Conservation (phyloP, 1,139 yeast species). For the Kurtzmaniella quercitrusa region DNA sequence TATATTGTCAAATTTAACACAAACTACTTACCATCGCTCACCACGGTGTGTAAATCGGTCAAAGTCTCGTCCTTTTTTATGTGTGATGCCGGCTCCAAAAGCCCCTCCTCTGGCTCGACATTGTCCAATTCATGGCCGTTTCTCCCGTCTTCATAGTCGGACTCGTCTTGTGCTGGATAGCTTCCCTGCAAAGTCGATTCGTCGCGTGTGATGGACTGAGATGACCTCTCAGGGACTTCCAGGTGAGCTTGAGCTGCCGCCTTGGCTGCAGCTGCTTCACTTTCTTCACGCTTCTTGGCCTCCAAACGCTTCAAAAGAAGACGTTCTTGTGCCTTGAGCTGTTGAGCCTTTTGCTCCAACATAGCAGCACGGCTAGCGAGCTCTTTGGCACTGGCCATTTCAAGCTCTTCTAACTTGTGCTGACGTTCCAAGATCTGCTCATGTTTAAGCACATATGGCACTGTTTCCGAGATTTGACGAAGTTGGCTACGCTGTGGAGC, state of each 20-base stretch:
- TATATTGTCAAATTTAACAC: background rate
- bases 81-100: slow-evolving; percentile 1
- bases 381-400: slow-evolving; percentile 71
- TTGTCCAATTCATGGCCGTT: background rate
- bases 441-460: slow-evolving; percentile 74
- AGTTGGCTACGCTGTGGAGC: slow-evolving; percentile 64
- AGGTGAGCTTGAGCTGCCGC: background rate
- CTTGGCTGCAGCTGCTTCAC: slow-evolving; percentile 5
- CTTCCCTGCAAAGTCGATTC: slow-evolving; percentile 1
- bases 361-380: slow-evolving; percentile 70
- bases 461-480: slow-evolving; percentile 75
- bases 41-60: slow-evolving; percentile 49
- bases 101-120: slow-evolving; percentile 1
- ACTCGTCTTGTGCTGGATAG: background rate
- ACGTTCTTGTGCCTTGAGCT: slow-evolving; percentile 62
- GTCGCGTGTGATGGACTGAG: background rate
- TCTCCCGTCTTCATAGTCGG: background rate
- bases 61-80: slow-evolving; percentile 50
- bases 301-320: slow-evolving; percentile 38
- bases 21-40: slow-evolving; percentile 8
- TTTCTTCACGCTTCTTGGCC: slow-evolving; percentile 11
- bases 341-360: slow-evolving; percentile 71
- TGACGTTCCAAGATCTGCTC: slow-evolving; percentile 72
- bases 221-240: background rate
- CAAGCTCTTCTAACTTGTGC: slow-evolving; percentile 72